phyloP scores from a whole-genome alignment of 75 land plant species.

The Selaginella moellendorffii region DNA sequence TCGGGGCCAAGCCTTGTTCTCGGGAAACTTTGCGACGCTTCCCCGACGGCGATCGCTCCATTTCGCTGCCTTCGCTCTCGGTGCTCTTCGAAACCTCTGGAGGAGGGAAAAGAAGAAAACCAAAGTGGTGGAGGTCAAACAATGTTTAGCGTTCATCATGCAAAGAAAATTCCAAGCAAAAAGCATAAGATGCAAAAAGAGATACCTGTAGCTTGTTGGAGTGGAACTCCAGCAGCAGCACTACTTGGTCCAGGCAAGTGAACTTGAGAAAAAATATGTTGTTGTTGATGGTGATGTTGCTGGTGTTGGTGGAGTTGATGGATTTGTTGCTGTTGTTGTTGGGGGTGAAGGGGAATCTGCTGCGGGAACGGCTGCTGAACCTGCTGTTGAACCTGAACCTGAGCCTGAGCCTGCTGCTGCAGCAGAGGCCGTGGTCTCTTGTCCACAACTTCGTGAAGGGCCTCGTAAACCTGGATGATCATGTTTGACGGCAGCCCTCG shows the following conservation, averaged over 20 bases:
- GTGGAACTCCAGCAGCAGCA: too few relatives aligned
- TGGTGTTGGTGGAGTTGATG: constrained; percentile 1
- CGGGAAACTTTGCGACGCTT: constrained; percentile 1
- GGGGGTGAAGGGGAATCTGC: neutral
- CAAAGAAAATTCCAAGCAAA: too few relatives aligned
- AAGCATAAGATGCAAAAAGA: too few relatives aligned
- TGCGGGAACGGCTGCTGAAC: neutral
- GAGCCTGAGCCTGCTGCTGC: constrained; percentile 12
- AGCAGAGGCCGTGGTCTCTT: constrained; percentile 15
- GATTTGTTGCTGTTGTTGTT: too few relatives aligned
- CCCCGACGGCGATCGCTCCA: constrained; percentile 30
- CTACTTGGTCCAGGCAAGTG: too few relatives aligned
- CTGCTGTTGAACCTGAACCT: neutral
- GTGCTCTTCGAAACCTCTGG: constrained; percentile 27
- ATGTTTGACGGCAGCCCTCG: constrained; percentile 50
- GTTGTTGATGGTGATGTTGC: constrained; percentile 9
- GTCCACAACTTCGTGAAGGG: constrained; percentile 42
- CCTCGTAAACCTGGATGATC: constrained; percentile 34
- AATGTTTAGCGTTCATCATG: too few relatives aligned
- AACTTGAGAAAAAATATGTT: neutral
- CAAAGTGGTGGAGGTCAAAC: too few relatives aligned
- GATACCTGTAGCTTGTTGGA: too few relatives aligned
- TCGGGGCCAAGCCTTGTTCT: constrained; percentile 22
- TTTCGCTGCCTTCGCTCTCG: constrained; percentile 42
- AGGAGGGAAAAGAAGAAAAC: too few relatives aligned